A percentile compares a stretch with the other conserved stretches of the same genome.
These are phyloP conservation scores for Reticulascus tulasneorum DNA, from an alignment of 2,329 filamentous ascomycete genomes.

Conservation along the genomic window DNA sequence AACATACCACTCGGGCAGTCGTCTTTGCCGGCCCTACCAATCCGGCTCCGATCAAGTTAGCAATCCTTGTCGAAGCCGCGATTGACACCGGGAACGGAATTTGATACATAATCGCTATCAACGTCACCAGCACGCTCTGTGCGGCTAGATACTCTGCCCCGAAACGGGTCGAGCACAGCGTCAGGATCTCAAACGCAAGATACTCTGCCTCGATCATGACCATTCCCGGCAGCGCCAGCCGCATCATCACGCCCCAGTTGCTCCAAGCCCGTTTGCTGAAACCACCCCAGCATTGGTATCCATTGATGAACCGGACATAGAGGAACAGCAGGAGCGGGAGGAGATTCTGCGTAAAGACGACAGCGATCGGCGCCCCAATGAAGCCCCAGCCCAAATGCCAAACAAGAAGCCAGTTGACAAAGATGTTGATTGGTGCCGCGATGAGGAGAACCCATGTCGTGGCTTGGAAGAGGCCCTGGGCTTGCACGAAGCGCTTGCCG, in stretches of 20 bases:
- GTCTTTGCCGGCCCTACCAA: slow-evolving; percentile 76
- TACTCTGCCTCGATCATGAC: slow-evolving; percentile 94
- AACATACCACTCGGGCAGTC: slow-evolving; percentile 68
- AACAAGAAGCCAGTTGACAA: slow-evolving; percentile 75
- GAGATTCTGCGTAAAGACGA: slow-evolving; percentile 72
- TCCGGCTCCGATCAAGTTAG: slow-evolving; percentile 86
- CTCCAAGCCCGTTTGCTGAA: slow-evolving; percentile 65
- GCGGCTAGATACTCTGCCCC: slow-evolving; percentile 78
- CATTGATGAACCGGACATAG: slow-evolving; percentile 72
- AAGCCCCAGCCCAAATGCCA: slow-evolving; percentile 69
- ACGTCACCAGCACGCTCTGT: slow-evolving; percentile 77
- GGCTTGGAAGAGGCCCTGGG: slow-evolving; percentile 75
- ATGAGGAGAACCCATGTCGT: slow-evolving; percentile 74
- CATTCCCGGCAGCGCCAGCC: slow-evolving; percentile 81
- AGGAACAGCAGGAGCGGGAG: slow-evolving; percentile 73
- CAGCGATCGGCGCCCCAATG: slow-evolving; percentile 76
- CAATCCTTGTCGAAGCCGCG: slow-evolving; percentile 81
- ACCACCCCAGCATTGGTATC: slow-evolving; percentile 79
- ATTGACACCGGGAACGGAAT: slow-evolving; percentile 90
- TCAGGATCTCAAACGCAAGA: slow-evolving; percentile 88
- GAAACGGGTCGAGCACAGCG: slow-evolving; percentile 75
- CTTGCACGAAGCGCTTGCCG: slow-evolving; percentile 77
- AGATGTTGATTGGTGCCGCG: slow-evolving; percentile 71
- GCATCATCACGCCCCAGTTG: slow-evolving; percentile 83
- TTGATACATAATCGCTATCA: slow-evolving; percentile 80